Conservation (phyloP, 495 filamentous ascomycete genomes). For the Aspergillus sparsus region DNA sequence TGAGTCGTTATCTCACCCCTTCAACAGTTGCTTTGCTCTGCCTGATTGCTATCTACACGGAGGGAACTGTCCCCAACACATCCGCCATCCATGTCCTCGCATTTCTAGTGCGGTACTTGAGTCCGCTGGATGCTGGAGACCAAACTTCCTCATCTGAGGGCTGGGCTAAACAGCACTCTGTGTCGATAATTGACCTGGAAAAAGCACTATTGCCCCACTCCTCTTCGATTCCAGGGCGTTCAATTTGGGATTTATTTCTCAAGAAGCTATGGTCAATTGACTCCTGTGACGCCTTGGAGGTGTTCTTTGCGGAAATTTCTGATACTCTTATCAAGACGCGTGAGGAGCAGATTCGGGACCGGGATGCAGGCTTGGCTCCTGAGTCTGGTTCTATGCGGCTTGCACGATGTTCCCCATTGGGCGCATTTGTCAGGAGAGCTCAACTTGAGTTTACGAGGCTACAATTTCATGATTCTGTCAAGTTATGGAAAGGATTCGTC, state of each 20-base stretch:
- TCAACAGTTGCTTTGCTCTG: constrained; percentile 80
- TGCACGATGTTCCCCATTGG: constrained; percentile 74
- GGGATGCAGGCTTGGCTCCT: constrained; percentile 50
- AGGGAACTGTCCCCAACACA: constrained; percentile 69
- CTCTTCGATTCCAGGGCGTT: constrained; percentile 73
- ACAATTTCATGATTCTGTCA: constrained; percentile 73
- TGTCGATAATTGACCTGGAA: constrained; percentile 69
- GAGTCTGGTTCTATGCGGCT: constrained; percentile 50
- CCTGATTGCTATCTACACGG: constrained; percentile 77
- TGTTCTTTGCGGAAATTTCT: constrained; percentile 61
- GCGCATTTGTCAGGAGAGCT: constrained; percentile 76
- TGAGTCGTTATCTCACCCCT: constrained; percentile 82
- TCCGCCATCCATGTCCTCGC: constrained; percentile 81
- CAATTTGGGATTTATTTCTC: constrained; percentile 81
- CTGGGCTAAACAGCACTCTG: constrained; percentile 49
- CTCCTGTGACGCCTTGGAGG: constrained; percentile 72
- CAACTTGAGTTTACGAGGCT: constrained; percentile 78
- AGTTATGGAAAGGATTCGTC: constrained; percentile 78
- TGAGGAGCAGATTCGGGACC: constrained; percentile 52
- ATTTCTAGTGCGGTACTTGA: constrained; percentile 76
- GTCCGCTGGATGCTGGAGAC: constrained; percentile 49
- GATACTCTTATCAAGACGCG: constrained; percentile 61
- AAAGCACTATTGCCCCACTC: constrained; percentile 57
- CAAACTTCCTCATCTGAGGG: constrained; percentile 34
- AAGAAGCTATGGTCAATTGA: constrained; percentile 83